These are phyloP conservation scores for Aspergillus versicolor DNA, from an alignment of 2,329 filamentous ascomycete species.

Conservation along the genomic window DNA sequence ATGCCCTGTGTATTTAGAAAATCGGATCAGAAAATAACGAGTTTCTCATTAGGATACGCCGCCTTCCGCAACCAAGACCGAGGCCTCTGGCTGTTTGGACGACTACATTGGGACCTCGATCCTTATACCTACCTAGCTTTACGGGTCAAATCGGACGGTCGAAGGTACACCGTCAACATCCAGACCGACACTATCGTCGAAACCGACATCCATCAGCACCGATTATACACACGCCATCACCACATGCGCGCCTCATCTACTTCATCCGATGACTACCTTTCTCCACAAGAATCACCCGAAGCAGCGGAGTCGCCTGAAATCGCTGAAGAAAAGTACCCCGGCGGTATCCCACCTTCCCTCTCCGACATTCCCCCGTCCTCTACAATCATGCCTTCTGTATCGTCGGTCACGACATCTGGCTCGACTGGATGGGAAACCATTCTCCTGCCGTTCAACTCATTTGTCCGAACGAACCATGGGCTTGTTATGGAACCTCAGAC, in stretches of 20 bases:
- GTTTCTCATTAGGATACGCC: constrained; percentile 68
- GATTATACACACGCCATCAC: constrained; percentile 61
- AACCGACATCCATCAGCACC: constrained; percentile 94
- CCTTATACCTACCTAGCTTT: constrained; percentile 84
- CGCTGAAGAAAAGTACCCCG: constrained; percentile 25
- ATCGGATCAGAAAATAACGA: not conserved
- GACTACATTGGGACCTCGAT: constrained; percentile 83
- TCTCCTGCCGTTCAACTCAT: constrained; percentile 85
- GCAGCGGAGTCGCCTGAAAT: constrained; percentile 24
- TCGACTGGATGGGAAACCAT: constrained; percentile 93
- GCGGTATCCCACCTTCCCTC: constrained; percentile 34
- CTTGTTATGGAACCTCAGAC: constrained; percentile 90
- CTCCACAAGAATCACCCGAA: constrained; percentile 16
- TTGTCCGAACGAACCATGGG: constrained; percentile 92
- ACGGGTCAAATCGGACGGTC: constrained; percentile 83
- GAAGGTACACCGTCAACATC: constrained; percentile 91
- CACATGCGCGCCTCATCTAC: constrained; percentile 22
- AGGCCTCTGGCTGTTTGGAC: constrained; percentile 78
- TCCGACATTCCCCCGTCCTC: constrained; percentile 39
- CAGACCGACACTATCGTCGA: constrained; percentile 92
- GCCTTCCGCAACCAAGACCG: constrained; percentile 83
- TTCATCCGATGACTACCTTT: constrained; percentile 13
- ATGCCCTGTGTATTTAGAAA: not conserved
- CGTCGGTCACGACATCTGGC: constrained; percentile 54
- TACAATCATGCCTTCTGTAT: constrained; percentile 32